Conservation (phyloP, 768 basidiomycete genomes). For the Lentinus tigrinus region DNA sequence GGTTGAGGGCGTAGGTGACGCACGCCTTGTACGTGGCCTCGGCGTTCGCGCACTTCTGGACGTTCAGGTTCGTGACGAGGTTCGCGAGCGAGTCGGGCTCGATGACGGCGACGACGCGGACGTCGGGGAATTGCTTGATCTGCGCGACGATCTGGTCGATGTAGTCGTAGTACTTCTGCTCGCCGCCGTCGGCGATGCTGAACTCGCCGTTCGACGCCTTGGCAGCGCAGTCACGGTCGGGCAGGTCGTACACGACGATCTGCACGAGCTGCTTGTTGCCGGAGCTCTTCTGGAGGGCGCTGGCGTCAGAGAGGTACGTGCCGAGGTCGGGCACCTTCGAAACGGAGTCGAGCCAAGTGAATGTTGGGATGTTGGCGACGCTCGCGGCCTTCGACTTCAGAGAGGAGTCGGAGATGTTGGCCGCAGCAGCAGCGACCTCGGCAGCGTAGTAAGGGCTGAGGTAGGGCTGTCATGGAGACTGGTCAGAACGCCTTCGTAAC, state of each 20-base stretch:
- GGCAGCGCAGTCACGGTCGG: constrained; percentile 67
- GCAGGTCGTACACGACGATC: constrained; percentile 51
- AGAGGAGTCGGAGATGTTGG: constrained; percentile 47
- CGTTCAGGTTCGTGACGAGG: constrained; percentile 65
- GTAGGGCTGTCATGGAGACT: constrained; percentile 38
- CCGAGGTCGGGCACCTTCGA: constrained; percentile 55
- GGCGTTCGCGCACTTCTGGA: constrained; percentile 54
- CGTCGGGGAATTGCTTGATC: constrained; percentile 48
- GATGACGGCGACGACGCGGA: constrained; percentile 62
- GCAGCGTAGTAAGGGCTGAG: constrained; percentile 55
- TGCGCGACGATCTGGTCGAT: constrained; percentile 62
- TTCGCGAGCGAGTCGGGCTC: constrained; percentile 71
- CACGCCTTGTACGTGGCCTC: constrained; percentile 50
- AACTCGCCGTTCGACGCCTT: constrained; percentile 67
- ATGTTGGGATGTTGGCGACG: constrained; percentile 59
- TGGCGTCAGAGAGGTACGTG: constrained; percentile 55
- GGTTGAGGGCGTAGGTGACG: constrained; percentile 55
- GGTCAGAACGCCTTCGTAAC: background rate
- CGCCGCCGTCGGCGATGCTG: constrained; percentile 53
- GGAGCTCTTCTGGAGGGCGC: constrained; percentile 41
- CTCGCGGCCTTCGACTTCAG: constrained; percentile 48
- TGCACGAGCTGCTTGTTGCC: constrained; percentile 46
- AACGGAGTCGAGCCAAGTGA: constrained; percentile 60
- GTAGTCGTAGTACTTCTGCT: constrained; percentile 55
- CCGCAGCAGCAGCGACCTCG: constrained; percentile 52